phyloP scores from a whole-genome alignment of 805 yeast species.

The Yamadazyma phyllophila region DNA sequence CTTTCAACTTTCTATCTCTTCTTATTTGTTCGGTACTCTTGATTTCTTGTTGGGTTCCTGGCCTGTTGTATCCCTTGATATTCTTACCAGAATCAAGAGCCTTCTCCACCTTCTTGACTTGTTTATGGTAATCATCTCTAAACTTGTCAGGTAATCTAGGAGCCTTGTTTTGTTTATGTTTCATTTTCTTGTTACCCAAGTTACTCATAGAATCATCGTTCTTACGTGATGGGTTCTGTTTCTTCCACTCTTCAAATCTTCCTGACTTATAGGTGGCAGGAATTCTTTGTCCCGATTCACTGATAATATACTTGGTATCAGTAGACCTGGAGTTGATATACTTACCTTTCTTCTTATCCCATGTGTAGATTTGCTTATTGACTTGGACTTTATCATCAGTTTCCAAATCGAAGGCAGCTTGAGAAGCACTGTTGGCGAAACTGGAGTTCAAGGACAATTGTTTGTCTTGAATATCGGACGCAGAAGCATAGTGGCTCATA shows the following conservation, averaged over 20 bases:
- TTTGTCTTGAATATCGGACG: slow-evolving; percentile 74
- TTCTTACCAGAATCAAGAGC: slow-evolving; percentile 73
- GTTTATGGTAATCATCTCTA: slow-evolving; percentile 82
- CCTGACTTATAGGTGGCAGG: slow-evolving; percentile 94
- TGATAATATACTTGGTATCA: slow-evolving; percentile 84
- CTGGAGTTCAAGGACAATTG: slow-evolving; percentile 57
- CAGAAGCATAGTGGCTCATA: slow-evolving; percentile 87
- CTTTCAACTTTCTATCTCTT: slow-evolving; percentile 66
- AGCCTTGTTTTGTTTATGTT: slow-evolving; percentile 71
- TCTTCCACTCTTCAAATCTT: slow-evolving; percentile 88
- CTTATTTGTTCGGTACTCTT: slow-evolving; percentile 72
- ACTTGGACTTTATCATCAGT: slow-evolving; percentile 71
- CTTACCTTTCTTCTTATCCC: slow-evolving; percentile 94
- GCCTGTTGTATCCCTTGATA: slow-evolving; percentile 63
- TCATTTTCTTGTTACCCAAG: slow-evolving; percentile 44
- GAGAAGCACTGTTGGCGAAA: slow-evolving; percentile 80
- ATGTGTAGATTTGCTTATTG: slow-evolving; percentile 71
- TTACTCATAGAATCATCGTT: slow-evolving; percentile 9
- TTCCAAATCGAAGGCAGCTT: slow-evolving; percentile 81
- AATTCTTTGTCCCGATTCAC: slow-evolving; percentile 89
- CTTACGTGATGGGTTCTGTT: slow-evolving; percentile 30
- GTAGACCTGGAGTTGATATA: slow-evolving; percentile 77
- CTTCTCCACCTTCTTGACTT: slow-evolving; percentile 75
- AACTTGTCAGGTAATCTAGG: slow-evolving; percentile 90
- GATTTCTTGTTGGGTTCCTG: slow-evolving; percentile 55